These are phyloP conservation scores for Fallopia convolvulus DNA, from an alignment of 148 eudicot genomes.

Conservation along the genomic window DNA sequence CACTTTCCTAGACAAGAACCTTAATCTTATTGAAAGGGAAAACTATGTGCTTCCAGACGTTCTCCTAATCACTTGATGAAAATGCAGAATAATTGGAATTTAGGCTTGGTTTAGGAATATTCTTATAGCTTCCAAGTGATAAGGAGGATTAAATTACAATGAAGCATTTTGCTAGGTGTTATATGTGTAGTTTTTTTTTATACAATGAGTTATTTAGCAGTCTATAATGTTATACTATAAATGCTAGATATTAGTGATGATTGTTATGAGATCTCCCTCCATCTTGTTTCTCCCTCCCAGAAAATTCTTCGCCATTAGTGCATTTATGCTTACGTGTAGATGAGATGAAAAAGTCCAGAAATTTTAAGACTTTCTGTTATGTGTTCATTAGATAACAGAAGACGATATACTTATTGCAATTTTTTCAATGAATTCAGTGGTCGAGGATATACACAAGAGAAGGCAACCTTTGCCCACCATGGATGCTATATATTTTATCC, in stretches of 20 bases:
- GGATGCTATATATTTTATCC: conserved; percentile 91
- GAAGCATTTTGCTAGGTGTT: neutral
- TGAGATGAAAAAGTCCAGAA: neutral
- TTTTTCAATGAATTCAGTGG: conserved; percentile 48
- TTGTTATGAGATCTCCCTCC: neutral
- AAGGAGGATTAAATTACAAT: neutral
- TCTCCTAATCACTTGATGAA: neutral
- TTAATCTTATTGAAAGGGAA: neutral
- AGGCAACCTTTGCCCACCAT: conserved; percentile 86
- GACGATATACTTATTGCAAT: neutral
- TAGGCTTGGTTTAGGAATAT: neutral
- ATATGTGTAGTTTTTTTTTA: neutral
- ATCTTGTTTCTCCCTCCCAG: neutral
- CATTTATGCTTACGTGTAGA: neutral
- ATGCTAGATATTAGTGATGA: neutral
- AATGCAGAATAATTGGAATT: neutral
- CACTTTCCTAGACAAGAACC: neutral
- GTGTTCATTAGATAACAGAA: neutral
- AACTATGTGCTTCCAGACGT: neutral
- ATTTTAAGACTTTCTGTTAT: neutral
- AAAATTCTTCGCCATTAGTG: neutral
- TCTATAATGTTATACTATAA: neutral
- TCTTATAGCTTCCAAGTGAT: neutral
- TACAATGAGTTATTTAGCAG: neutral
- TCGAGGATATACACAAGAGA: conserved; percentile 85